A percentile compares a stretch with the other conserved stretches of the same genome.
These are phyloP conservation scores for Fusarium sp. DNA, from an alignment of 2,329 filamentous ascomycete genomes.

Conservation along the genomic window DNA sequence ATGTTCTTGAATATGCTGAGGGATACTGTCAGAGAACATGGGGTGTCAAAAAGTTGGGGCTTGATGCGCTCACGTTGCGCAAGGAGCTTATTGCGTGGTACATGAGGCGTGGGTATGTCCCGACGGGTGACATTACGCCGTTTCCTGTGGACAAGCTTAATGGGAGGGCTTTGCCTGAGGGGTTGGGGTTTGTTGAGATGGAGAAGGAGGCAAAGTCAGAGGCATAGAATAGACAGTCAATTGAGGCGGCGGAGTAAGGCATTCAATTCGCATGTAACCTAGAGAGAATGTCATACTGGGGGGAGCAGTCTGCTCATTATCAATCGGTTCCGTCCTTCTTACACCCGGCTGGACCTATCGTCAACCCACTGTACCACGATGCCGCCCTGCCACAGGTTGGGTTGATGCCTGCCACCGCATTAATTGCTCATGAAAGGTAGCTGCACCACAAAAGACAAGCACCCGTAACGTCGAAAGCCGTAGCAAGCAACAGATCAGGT, in stretches of 20 bases:
- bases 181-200: slow-evolving; percentile 51
- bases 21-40: slow-evolving; percentile 45
- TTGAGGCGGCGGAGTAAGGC: too few species aligned
- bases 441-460: neutral
- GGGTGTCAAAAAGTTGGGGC: slow-evolving; percentile 42
- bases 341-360: too few species aligned
- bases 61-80: slow-evolving; percentile 51
- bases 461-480: too few species aligned
- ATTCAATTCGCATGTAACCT: neutral
- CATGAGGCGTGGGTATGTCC: slow-evolving; percentile 47
- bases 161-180: slow-evolving; percentile 39
- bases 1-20: slow-evolving; percentile 48
- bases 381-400: too few species aligned
- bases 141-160: slow-evolving; percentile 45
- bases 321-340: too few species aligned
- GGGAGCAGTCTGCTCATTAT: too few species aligned
- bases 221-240: neutral
- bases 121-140: slow-evolving; percentile 48
- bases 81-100: slow-evolving; percentile 52
- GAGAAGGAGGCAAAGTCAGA: slow-evolving; percentile 44
- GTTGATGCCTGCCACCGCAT: neutral
- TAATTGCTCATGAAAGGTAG: neutral
- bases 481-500: neutral
- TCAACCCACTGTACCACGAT: too few species aligned
- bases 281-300: neutral